Evolutionary conservation across 495 filamentous ascomycete genomes (phyloP), one percentile per base, ranked within the genome.

Genomic region (Venustampulla echinocandica): DNA sequence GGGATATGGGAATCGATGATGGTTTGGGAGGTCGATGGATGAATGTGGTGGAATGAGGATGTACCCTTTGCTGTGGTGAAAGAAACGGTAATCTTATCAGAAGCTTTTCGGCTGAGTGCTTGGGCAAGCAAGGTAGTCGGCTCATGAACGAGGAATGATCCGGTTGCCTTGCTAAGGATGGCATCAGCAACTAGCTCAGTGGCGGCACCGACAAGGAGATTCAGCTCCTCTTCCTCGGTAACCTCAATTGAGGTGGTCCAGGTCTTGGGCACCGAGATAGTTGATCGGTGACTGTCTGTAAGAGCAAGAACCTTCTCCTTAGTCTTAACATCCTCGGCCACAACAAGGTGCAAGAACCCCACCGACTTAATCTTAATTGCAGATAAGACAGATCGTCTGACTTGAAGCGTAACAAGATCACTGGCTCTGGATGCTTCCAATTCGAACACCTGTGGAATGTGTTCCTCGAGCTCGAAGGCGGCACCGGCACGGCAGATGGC

Each of bases 281-380:
- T 2, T 10, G 49, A 51, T 45, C 14, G 18, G 2, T 24, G 10
- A 1, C 6, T 33, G 1, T 22, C 13, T 2, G 30, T 30, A 5
- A 51, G 35, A 19, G 49, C 41, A 11, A 46, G 19, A 13, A 51
- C 30, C 10, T 18, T 21, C 23, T 45, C 24, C 2, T 20, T 10
- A 15, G 42, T 39, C 10, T 11, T 30, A 38, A 36, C 10, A 20
- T 19, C 22, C 9, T 45, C 14, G 10, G 22, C 42, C 9, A 38
- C 10, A 14, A 35, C 23, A 11, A 44, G 13, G 49, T 38, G 40
- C 10, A 39, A 23, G 18, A 2, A 28, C 5, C 38, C 41, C 21
- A 10, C 17, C 15, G 42, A 51, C 11, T 40, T 40, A 10, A 40
- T 10, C 23, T 42, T 42, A 23, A 42, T 24, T 5, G 39, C 39